phyloP scores from a whole-genome alignment of 257 asterid species.

The Parsonsia alboflavescens region DNA sequence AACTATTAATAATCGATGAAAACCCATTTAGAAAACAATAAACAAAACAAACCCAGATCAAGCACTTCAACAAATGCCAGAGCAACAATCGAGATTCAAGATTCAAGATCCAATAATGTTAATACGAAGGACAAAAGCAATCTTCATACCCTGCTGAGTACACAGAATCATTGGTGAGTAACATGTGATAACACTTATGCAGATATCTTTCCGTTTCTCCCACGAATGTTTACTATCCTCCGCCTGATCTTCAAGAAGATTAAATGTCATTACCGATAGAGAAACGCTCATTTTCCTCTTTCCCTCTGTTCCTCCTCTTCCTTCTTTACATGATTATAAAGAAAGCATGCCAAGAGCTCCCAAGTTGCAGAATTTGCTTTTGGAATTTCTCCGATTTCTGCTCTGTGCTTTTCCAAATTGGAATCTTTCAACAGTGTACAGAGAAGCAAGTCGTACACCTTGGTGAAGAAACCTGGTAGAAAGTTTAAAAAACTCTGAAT shows the following conservation, averaged over 20 bases:
- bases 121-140: not conserved
- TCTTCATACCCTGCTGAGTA: constrained; percentile 75
- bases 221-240: constrained; percentile 83
- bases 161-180: constrained; percentile 90
- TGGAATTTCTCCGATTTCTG: not conserved
- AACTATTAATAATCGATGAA: constrained; percentile 15
- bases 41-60: constrained; percentile 39
- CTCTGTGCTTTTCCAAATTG: not conserved
- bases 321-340: constrained; percentile 16
- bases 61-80: constrained; percentile 26
- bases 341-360: not conserved
- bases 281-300: constrained; percentile 72
- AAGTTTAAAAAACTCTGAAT: not conserved
- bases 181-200: constrained; percentile 79
- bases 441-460: constrained; percentile 5
- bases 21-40: constrained; percentile 21
- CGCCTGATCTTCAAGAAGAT: constrained; percentile 89
- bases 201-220: constrained; percentile 91
- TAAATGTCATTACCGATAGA: constrained; percentile 80
- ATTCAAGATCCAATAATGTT: constrained; percentile 17
- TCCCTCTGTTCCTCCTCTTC: not conserved
- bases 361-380: not conserved
- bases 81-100: constrained; percentile 9
- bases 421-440: constrained; percentile 16
- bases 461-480: not conserved